phyloP scores from a whole-genome alignment of 2,329 filamentous ascomycete species.

The Pseudopithomyces maydicus region DNA sequence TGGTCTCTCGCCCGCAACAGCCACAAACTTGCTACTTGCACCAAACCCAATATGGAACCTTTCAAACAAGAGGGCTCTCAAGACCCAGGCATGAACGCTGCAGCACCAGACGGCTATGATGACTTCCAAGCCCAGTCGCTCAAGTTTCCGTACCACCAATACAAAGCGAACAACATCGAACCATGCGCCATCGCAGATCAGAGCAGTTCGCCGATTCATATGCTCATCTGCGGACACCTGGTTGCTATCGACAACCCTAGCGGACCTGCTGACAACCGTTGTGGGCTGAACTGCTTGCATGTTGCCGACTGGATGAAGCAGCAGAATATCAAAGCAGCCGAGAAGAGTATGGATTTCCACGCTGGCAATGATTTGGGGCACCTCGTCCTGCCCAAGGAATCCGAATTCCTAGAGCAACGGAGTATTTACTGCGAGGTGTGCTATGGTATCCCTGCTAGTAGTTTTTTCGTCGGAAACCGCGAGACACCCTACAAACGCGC shows the following conservation, averaged over 20 bases:
- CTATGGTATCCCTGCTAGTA: conserved; percentile 17
- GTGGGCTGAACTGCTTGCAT: conserved; percentile 20
- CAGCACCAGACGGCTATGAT: background rate
- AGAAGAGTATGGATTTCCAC: background rate
- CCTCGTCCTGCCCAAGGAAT: background rate
- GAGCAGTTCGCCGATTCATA: conserved; percentile 9
- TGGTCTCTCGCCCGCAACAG: background rate
- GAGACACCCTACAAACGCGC: conserved; percentile 7
- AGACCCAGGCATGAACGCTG: background rate
- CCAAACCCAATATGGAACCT: background rate
- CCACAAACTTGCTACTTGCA: background rate
- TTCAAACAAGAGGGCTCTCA: background rate
- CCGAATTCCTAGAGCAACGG: conserved; percentile 5
- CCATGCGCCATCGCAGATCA: conserved; percentile 4
- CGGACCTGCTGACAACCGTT: conserved; percentile 10
- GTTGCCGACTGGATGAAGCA: background rate
- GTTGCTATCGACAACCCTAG: conserved; percentile 8
- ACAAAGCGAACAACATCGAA: background rate
- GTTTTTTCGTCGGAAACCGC: conserved; percentile 8
- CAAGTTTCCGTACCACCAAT: background rate
- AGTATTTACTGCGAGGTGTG: conserved; percentile 23
- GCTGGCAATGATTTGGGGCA: background rate
- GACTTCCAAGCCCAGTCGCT: background rate
- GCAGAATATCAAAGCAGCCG: background rate
- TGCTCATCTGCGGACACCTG: conserved; percentile 26